A percentile compares a stretch with the other conserved stretches of the same genome.
Evolutionary conservation across 1,284 basidiomycete genomes (phyloP).

Genomic region (Pascua sp.): DNA sequence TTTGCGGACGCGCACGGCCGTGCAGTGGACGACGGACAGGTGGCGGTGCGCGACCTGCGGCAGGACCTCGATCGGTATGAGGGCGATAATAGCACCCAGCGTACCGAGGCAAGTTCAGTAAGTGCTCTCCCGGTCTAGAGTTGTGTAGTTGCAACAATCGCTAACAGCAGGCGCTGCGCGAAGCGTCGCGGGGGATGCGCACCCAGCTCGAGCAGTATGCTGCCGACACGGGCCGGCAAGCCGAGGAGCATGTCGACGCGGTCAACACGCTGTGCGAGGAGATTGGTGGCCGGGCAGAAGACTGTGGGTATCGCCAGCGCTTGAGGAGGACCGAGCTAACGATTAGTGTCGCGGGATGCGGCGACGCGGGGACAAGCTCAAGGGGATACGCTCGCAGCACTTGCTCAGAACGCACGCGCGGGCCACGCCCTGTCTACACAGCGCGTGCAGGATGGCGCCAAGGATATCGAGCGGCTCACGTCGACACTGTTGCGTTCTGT

Average conservation of each 20-base stretch:
- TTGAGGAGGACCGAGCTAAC: neutral
- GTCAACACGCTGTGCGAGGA: conserved; percentile 28
- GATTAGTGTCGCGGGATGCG: neutral
- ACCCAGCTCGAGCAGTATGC: conserved; percentile 27
- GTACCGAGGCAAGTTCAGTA: no score
- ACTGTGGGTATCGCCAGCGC: conserved; percentile 20
- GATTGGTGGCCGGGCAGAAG: conserved; percentile 18
- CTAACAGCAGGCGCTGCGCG: conserved; percentile 22
- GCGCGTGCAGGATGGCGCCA: conserved; percentile 4
- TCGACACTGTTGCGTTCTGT: conserved; percentile 29
- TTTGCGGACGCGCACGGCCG: conserved; percentile 1
- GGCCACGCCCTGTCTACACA: conserved; percentile 1
- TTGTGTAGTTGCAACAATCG: no score
- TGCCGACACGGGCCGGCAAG: conserved; percentile 20
- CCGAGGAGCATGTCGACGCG: conserved; percentile 20
- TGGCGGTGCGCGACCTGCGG: conserved; percentile 5
- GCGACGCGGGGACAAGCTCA: conserved; percentile 1
- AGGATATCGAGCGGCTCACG: conserved; percentile 18
- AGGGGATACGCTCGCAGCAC: neutral
- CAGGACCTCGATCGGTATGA: neutral
- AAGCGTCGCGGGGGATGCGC: conserved; percentile 25
- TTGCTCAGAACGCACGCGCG: conserved; percentile 3
- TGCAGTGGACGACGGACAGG: conserved; percentile 6
- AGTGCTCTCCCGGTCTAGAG: no score
- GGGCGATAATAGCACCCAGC: no score